Percentiles rank a stretch among this genome's conserved stretches.
Evolutionary conservation across 83 land plant species (phyloP).

Genomic region (Larix sibirica): DNA sequence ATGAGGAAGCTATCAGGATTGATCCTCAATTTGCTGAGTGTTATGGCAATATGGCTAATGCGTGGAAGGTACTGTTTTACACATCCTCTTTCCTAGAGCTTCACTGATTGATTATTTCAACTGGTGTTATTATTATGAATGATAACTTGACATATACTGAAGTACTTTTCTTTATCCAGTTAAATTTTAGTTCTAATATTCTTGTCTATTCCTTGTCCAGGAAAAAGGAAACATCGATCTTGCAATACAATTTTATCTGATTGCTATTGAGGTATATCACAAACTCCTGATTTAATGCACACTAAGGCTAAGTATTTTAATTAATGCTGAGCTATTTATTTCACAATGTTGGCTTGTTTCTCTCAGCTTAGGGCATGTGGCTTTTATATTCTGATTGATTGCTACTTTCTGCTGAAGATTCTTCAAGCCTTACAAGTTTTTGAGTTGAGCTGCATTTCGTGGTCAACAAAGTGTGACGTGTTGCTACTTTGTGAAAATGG

Average conservation of each 20-base stretch:
- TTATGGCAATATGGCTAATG: constrained; percentile 99
- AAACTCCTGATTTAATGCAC: neutral
- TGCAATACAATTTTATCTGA: constrained; percentile 82
- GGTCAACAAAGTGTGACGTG: neutral
- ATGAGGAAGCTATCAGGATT: constrained; percentile 91
- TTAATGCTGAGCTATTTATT: neutral
- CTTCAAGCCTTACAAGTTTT: neutral
- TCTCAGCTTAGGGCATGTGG: neutral
- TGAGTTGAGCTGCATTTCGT: neutral
- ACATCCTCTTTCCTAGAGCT: neutral
- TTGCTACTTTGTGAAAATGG: neutral
- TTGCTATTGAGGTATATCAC: constrained; percentile 85
- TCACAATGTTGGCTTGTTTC: neutral
- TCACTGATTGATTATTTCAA: neutral
- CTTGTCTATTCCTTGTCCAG: constrained; percentile 34
- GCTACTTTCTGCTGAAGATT: neutral
- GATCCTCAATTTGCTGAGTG: constrained; percentile 97
- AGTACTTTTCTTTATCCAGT: neutral
- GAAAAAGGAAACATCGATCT: constrained; percentile 96
- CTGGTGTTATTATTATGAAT: neutral
- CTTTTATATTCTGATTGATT: neutral
- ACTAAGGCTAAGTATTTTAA: neutral
- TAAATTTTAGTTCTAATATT: neutral
- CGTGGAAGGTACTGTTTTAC: constrained; percentile 81
- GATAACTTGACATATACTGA: neutral